A percentile compares a stretch with the other conserved stretches of the same genome.
Conservation (phyloP, 306 rosid genomes). For the Rosa chinensis region DNA sequence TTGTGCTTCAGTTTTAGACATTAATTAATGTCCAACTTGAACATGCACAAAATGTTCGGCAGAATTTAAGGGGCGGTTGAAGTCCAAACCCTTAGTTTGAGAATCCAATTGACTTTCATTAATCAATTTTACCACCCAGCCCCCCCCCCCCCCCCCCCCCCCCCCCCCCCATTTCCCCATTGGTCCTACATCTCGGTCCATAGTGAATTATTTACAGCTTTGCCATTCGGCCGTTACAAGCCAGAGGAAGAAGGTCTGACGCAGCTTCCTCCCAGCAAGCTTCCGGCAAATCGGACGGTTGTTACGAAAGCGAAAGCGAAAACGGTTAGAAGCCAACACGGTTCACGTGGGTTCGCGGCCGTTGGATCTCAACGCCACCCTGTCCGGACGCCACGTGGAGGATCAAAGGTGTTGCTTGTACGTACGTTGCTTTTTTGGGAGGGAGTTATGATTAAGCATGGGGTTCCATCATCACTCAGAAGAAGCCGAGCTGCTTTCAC, state of each 20-base stretch:
- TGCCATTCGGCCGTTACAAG: background rate
- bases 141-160: too few relatives aligned
- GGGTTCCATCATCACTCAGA: background rate
- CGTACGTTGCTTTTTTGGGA: background rate
- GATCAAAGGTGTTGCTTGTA: background rate
- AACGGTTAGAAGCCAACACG: slow-evolving; percentile 22
- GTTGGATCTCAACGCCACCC: slow-evolving; percentile 14
- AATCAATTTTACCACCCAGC: too few relatives aligned
- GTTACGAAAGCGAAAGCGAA: slow-evolving; percentile 24
- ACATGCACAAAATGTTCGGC: background rate
- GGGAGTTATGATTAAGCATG: background rate
- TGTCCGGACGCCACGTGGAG: background rate
- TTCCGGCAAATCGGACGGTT: slow-evolving; percentile 14
- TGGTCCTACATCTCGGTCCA: background rate
- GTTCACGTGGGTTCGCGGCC: slow-evolving; percentile 31
- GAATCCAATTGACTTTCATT: too few relatives aligned
- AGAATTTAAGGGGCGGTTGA: background rate
- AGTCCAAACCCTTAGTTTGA: background rate
- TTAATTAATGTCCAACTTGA: background rate
- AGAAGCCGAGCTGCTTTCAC: background rate
- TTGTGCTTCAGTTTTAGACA: background rate
- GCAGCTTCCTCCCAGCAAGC: background rate
- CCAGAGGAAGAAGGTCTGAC: background rate
- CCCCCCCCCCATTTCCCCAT: too few relatives aligned
- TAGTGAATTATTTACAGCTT: background rate